Base-by-base conservation (phyloP, 352 stramenopile species). In the Aphanomyces invadans region DNA sequence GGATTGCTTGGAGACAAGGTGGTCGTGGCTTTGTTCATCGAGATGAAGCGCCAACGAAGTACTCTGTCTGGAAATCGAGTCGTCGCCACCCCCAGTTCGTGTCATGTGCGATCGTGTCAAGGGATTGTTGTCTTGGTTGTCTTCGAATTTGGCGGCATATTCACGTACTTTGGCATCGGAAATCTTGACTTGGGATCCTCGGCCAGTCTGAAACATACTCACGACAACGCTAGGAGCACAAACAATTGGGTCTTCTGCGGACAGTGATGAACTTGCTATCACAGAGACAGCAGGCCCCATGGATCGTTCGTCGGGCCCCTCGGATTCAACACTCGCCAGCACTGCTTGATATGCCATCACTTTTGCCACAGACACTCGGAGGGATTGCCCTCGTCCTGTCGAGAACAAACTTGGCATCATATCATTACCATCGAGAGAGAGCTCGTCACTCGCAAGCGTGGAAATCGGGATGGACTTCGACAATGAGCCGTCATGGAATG, bases 171-270 rank as follows among this genome's bases (percentile, higher is more conserved):
- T 66, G 21, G 45, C 32, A 7, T 19, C 33, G 17, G 59, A 31
- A 36, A 66, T 9, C 17, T 36, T 44, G 15, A 66, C 59, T 19
- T 21, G 19, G 21, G 38, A 48, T 15, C 55, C 55, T n/a, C 32
- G 36, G n/a, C 26, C 55, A 46, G 26, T 63, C 55, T 63, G 55
- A 33, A 63, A 63, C 19, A 63, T 19, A 63, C 55, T 63, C 3
- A 33, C 42, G 21, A 63, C 25, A 15, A 42, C 36, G 15, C 36
- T 42, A 15, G 36, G 36, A 15, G 36, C 7, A 42, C 7, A 15
- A 42, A 42, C 36, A 42, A 15, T 42, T 42, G 36, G 36, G n/a
- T n/a, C n/a, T n/a, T n/a, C n/a, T n/a, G n/a, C n/a, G n/a, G n/a
- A n/a, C n/a, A n/a, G n/a, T n/a, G n/a, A n/a, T n/a, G n/a, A n/a